Conservation (phyloP, 352 stramenopile species). For the Phytophthora pisi region DNA sequence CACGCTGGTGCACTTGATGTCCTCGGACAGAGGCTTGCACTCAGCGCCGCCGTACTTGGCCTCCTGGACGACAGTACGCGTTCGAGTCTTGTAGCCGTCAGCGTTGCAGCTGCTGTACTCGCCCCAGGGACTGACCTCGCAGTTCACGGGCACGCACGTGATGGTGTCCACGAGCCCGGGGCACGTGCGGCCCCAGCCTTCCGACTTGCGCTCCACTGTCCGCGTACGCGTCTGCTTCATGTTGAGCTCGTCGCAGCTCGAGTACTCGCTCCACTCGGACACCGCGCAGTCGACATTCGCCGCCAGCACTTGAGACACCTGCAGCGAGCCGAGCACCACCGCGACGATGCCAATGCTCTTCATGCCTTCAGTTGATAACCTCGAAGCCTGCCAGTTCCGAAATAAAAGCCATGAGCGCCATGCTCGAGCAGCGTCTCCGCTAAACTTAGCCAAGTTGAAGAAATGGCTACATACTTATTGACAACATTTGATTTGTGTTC, state of each 20-base stretch:
- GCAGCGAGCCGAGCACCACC: slow-evolving; percentile 3
- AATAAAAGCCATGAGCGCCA: background rate
- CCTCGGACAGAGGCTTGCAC: slow-evolving; percentile 30
- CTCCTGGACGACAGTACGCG: slow-evolving; percentile 23
- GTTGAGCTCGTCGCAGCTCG: slow-evolving; percentile 28
- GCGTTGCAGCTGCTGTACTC: slow-evolving; percentile 33
- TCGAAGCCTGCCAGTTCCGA: background rate
- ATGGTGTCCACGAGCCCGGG: slow-evolving; percentile 30
- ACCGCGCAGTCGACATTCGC: slow-evolving; percentile 30
- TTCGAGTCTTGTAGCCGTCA: slow-evolving; percentile 35
- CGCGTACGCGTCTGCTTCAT: slow-evolving; percentile 37
- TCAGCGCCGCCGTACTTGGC: slow-evolving; percentile 29
- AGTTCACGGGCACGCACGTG: slow-evolving; percentile 29
- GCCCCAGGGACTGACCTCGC: slow-evolving; percentile 32
- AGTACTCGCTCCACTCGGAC: slow-evolving; percentile 33
- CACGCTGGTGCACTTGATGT: slow-evolving; percentile 29
- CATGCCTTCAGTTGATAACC: slow-evolving; percentile 1
- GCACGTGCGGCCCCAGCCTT: slow-evolving; percentile 32
- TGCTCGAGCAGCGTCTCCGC: slow-evolving; percentile 1
- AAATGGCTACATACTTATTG: background rate
- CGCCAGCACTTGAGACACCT: background rate
- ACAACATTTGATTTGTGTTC: background rate
- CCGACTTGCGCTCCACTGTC: slow-evolving; percentile 18
- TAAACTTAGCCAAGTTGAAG: slow-evolving; percentile 14
- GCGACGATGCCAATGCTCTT: slow-evolving; percentile 3